Conservation (phyloP, 495 filamentous ascomycete species). For the Mytilinidion resinicola region DNA sequence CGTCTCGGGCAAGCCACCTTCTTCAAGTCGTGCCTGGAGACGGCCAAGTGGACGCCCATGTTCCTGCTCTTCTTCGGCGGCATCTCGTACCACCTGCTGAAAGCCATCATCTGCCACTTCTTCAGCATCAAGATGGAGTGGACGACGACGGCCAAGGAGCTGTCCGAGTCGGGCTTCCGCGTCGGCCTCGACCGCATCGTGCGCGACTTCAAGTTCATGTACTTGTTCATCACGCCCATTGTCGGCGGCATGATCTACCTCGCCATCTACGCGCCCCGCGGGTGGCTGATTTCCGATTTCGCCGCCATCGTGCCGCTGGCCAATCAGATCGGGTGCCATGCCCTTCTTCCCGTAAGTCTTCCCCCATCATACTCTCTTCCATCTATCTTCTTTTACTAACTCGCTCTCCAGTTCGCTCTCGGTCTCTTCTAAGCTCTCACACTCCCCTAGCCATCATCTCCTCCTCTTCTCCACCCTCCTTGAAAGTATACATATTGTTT, state of each 20-base stretch:
- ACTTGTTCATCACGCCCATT: constrained; percentile 30
- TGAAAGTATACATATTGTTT: neutral
- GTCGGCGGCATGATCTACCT: constrained; percentile 37
- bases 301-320: constrained; percentile 39
- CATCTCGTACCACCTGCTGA: constrained; percentile 60
- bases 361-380: no score
- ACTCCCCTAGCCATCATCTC: neutral
- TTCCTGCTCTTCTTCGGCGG: constrained; percentile 65
- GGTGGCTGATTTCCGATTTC: constrained; percentile 37
- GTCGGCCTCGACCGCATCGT: constrained; percentile 34
- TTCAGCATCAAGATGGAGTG: constrained; percentile 69
- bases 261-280: constrained; percentile 30
- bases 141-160: constrained; percentile 63
- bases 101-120: constrained; percentile 63
- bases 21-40: constrained; percentile 49
- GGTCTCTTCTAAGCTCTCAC: constrained; percentile 19
- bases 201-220: constrained; percentile 37
- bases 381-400: neutral
- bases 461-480: neutral
- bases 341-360: constrained; percentile 24
- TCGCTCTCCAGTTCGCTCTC: constrained; percentile 12
- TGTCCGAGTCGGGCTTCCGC: constrained; percentile 30
- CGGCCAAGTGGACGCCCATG: constrained; percentile 67
- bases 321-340: constrained; percentile 33
- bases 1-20: constrained; percentile 52